These are phyloP conservation scores for Mychonastes homosphaera DNA, from an alignment of 139 green algal genomes.

Conservation along the genomic window DNA sequence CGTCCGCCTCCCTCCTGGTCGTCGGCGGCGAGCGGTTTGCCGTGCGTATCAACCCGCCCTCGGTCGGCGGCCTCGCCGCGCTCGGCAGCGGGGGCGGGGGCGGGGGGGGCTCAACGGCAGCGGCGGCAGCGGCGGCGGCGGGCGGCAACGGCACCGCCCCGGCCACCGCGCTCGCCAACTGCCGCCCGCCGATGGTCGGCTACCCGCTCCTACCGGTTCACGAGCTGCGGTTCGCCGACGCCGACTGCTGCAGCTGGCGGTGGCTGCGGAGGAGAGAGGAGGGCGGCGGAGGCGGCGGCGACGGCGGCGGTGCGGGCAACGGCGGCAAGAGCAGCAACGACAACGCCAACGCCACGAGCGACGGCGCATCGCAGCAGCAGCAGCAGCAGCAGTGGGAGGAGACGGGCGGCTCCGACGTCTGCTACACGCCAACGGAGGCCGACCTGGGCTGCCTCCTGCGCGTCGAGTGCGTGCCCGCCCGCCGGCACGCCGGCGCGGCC, in stretches of 20 bases:
- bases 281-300: not conserved
- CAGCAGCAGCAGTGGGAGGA: slow-evolving; percentile 21
- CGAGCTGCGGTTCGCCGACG: slow-evolving; percentile 39
- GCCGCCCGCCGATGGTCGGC: slow-evolving; percentile 32
- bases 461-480: slow-evolving; percentile 46
- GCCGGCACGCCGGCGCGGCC: not conserved
- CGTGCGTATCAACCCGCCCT: slow-evolving; percentile 56
- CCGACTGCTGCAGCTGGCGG: slow-evolving; percentile 14
- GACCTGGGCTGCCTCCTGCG: slow-evolving; percentile 52
- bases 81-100: too few species aligned
- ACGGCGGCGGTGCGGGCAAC: not conserved
- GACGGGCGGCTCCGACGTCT: slow-evolving; percentile 18
- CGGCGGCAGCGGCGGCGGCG: not conserved
- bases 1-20: slow-evolving; percentile 36
- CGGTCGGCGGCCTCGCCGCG: slow-evolving; percentile 25
- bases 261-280: slow-evolving; percentile 15
- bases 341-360: slow-evolving; percentile 9
- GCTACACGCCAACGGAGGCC: slow-evolving; percentile 39
- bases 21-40: slow-evolving; percentile 35
- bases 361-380: slow-evolving; percentile 5
- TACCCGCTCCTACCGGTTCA: slow-evolving; percentile 27
- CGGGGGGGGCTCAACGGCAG: too few species aligned
- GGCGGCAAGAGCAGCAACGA: not conserved
- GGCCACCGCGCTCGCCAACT: slow-evolving; percentile 3
- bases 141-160: not conserved